Evolutionary conservation across 2,329 filamentous ascomycete species (phyloP).

Genomic region (Pseudophaeomoniella oleicola): DNA sequence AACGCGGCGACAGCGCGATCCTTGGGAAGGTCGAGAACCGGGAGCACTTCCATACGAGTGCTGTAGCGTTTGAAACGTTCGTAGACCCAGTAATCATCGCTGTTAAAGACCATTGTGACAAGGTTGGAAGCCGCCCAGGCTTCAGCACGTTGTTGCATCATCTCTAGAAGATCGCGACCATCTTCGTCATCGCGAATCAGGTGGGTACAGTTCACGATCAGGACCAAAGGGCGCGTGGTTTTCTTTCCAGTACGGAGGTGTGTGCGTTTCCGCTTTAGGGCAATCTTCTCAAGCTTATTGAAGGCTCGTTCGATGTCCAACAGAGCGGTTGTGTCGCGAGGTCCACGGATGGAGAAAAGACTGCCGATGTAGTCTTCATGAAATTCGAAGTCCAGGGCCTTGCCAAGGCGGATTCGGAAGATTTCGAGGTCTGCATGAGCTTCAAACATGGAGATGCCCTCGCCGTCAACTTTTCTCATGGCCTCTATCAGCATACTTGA

Average conservation of each 20-base stretch:
- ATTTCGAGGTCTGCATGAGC: slow-evolving; percentile 91
- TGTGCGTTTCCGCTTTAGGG: slow-evolving; percentile 38
- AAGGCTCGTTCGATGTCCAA: slow-evolving; percentile 92
- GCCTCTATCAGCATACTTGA: slow-evolving; percentile 92
- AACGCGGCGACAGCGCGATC: slow-evolving; percentile 62
- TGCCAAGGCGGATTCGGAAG: slow-evolving; percentile 81
- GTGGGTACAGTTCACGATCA: slow-evolving; percentile 92
- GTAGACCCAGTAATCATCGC: slow-evolving; percentile 97
- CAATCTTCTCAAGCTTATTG: slow-evolving; percentile 96
- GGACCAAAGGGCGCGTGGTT: slow-evolving; percentile 55
- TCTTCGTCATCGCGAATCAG: slow-evolving; percentile 82
- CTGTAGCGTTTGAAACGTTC: slow-evolving; percentile 85
- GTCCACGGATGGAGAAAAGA: slow-evolving; percentile 87
- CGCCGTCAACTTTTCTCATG: slow-evolving; percentile 83
- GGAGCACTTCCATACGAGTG: slow-evolving; percentile 86
- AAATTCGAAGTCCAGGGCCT: slow-evolving; percentile 89
- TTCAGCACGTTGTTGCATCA: slow-evolving; percentile 89
- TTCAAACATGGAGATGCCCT: slow-evolving; percentile 88
- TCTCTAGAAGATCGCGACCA: slow-evolving; percentile 81
- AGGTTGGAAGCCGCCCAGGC: slow-evolving; percentile 89
- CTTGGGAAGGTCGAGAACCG: slow-evolving; percentile 72
- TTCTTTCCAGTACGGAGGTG: slow-evolving; percentile 1
- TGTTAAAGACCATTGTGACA: slow-evolving; percentile 82
- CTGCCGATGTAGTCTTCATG: slow-evolving; percentile 89
- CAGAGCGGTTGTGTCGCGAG: slow-evolving; percentile 78